A percentile compares a stretch with the other conserved stretches of the same genome.
phyloP scores from a whole-genome alignment of 1,284 basidiomycete species.

The Puccinia polysora region DNA sequence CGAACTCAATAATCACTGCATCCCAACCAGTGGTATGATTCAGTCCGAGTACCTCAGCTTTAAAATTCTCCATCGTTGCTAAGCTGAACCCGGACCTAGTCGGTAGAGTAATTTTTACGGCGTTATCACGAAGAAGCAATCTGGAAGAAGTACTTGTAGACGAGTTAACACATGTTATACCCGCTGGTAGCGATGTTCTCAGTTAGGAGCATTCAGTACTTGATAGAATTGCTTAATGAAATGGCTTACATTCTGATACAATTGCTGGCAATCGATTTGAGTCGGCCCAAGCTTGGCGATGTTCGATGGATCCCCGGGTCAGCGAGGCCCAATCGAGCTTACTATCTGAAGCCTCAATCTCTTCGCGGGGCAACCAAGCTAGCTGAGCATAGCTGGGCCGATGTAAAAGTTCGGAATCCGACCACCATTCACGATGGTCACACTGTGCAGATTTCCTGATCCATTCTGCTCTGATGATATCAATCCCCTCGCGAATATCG shows the following conservation, averaged over 20 bases:
- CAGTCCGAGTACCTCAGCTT: background rate
- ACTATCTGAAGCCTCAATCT: background rate
- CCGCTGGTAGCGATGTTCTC: background rate
- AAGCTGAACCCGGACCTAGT: constrained; percentile 36
- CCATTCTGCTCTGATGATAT: constrained; percentile 22
- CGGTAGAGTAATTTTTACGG: constrained; percentile 9
- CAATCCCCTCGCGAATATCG: constrained; percentile 6
- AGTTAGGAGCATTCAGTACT: too few species aligned
- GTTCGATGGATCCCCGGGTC: constrained; percentile 11
- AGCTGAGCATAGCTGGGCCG: background rate
- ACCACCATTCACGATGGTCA: constrained; percentile 41
- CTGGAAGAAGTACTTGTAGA: background rate
- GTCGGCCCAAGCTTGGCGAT: constrained; percentile 1
- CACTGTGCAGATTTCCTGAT: background rate
- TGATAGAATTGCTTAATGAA: background rate
- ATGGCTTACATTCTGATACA: constrained; percentile 24
- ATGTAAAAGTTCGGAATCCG: background rate
- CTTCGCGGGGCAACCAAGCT: background rate
- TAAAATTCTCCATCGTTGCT: constrained; percentile 31
- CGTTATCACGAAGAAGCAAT: background rate
- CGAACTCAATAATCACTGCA: constrained; percentile 41
- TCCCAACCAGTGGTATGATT: constrained; percentile 38
- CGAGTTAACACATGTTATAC: constrained; percentile 13
- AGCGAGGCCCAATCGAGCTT: constrained; percentile 23
- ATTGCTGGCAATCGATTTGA: background rate